Evolutionary conservation across 441 rosid species (phyloP), one percentile per base, ranked within the genome.

Genomic region (Bruguiera hainesii): DNA sequence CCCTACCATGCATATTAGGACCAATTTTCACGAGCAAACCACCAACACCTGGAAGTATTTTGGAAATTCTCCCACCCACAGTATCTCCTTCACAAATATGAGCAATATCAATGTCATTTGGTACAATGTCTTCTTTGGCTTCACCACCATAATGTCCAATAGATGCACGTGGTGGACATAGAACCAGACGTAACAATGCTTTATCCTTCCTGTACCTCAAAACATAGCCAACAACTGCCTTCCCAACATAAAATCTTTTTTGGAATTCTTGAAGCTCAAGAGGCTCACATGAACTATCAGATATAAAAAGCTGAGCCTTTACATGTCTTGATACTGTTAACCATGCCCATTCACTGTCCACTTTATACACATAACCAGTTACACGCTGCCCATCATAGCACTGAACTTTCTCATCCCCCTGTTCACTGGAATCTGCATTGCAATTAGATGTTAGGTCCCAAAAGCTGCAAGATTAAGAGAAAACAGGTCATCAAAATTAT

Each of bases 1-100:
- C 98, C 77, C 87, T 88, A 63, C 99, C 99, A 79, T 82, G 83
- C 33, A 76, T 63, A 71, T 83, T 76, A 64, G 99, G 97, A 76
- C 96, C 96, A 72, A 96, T 76, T 85, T 90, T 98, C 79, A 92
- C 87, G 42, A 88, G 81, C 75, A 92, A 73, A 76, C 99, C 99
- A 69, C 93, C 91, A 70, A 90, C 83, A 68, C 90, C 93, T 23
- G 93, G 84, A 74, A 87, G 78, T 73, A 87, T 73, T 77, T 85
- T 87, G 70, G 93, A 83, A 69, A 95, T 85, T 82, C 89, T 89
- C 56, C 97, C 98, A 75, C 98, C 98, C 50, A 92, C 55, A 68
- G 86, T 76, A 77, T 85, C 91, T 75, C 98, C 98, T 78, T 83
- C 90, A 50, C 77, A 87, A 69, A 90, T 79, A 77, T 87, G 82